Evolutionary conservation across 768 basidiomycete genomes (phyloP).

Genomic region (Sistotremastrum niveocremeum): DNA sequence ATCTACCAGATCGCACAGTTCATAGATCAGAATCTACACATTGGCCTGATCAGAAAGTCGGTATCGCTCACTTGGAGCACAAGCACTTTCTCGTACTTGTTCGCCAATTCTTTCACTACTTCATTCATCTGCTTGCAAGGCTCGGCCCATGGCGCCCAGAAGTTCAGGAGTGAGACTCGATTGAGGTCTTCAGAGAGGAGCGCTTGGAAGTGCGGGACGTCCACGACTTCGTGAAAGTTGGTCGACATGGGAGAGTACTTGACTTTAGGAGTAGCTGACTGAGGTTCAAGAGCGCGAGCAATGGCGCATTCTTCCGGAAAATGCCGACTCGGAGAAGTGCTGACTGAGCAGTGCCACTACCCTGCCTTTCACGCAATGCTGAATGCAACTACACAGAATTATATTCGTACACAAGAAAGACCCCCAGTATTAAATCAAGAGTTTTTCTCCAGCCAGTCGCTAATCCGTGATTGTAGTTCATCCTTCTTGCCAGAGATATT

Average conservation of each 20-base stretch:
- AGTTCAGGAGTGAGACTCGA: conserved; percentile 78
- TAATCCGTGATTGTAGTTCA: conserved; percentile 53
- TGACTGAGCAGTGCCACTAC: too few species aligned
- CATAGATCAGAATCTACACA: not conserved
- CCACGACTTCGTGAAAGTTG: conserved; percentile 38
- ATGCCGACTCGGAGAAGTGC: too few species aligned
- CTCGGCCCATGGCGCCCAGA: conserved; percentile 89
- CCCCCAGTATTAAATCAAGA: not conserved
- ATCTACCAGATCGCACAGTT: conserved; percentile 32
- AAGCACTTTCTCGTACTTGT: conserved; percentile 51
- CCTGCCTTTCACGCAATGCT: not conserved
- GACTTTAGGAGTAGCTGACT: too few species aligned
- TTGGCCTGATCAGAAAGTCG: not conserved
- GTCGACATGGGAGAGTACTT: conserved; percentile 2
- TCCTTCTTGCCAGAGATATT: conserved; percentile 56
- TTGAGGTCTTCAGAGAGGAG: conserved; percentile 65
- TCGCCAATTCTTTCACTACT: conserved; percentile 58
- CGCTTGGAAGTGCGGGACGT: conserved; percentile 58
- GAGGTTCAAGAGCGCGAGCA: too few species aligned
- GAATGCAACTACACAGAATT: not conserved
- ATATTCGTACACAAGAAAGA: not conserved
- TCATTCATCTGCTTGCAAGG: conserved; percentile 86
- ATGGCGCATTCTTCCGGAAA: too few species aligned
- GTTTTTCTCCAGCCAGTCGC: conserved; percentile 42
- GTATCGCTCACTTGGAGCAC: conserved; percentile 51